phyloP scores from a whole-genome alignment of 2,329 filamentous ascomycete genomes.

The Bipolaris oryzae region DNA sequence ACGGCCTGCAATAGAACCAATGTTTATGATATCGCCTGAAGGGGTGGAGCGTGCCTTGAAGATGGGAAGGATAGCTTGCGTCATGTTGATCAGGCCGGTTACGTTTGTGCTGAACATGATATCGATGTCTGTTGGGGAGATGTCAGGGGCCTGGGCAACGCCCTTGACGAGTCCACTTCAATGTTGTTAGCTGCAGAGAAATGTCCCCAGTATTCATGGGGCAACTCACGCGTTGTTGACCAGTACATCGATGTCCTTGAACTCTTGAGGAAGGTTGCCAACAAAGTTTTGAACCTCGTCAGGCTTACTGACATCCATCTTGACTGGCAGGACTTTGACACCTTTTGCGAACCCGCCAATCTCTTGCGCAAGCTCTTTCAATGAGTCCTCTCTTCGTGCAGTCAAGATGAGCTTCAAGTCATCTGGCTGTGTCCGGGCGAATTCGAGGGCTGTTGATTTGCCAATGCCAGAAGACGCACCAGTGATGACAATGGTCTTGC shows the following conservation, averaged over 20 bases:
- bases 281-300: conserved; percentile 78
- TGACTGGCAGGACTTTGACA: conserved; percentile 78
- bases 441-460: conserved; percentile 81
- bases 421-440: conserved; percentile 81
- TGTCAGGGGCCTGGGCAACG: conserved; percentile 82
- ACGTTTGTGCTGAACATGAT: conserved; percentile 94
- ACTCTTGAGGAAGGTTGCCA: conserved; percentile 75
- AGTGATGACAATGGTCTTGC: conserved; percentile 91
- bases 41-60: conserved; percentile 66
- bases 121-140: conserved; percentile 79
- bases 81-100: conserved; percentile 94
- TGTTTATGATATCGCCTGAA: conserved; percentile 91
- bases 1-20: conserved; percentile 88
- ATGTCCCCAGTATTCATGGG: too few relatives aligned
- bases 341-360: conserved; percentile 76
- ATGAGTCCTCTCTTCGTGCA: conserved; percentile 79
- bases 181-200: background rate
- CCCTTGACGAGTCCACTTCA: conserved; percentile 80
- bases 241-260: conserved; percentile 81
- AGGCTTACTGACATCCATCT: conserved; percentile 84
- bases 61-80: conserved; percentile 83
- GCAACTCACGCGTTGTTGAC: conserved; percentile 65
- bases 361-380: conserved; percentile 76
- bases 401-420: conserved; percentile 85
- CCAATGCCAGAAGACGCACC: conserved; percentile 95